Evolutionary conservation across 73 alveolate genomes (phyloP).

Genomic region (Loxodes magnus): DNA sequence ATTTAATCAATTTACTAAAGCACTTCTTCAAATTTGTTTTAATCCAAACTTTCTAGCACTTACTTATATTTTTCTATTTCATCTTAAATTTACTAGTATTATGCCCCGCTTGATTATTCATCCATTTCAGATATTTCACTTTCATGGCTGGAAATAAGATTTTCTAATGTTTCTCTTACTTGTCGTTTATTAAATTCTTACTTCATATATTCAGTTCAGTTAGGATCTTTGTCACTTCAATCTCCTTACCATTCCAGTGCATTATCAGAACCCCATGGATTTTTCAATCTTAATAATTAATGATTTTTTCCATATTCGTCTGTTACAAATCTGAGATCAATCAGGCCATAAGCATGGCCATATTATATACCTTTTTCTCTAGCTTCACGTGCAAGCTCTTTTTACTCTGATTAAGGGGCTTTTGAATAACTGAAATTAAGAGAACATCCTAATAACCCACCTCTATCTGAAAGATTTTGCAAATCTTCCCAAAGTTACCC

Average conservation of each 20-base stretch:
- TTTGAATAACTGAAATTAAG: background rate
- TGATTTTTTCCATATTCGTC: conserved; percentile 23
- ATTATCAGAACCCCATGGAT: conserved; percentile 96
- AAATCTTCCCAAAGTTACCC: conserved; percentile 1
- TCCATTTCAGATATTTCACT: too few relatives aligned
- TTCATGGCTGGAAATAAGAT: too few relatives aligned
- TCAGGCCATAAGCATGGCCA: conserved; percentile 94
- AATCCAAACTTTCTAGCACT: too few relatives aligned
- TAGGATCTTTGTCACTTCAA: background rate
- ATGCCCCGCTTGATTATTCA: too few relatives aligned
- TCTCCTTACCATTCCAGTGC: conserved; percentile 15
- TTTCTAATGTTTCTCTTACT: too few relatives aligned
- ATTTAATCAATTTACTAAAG: too few relatives aligned
- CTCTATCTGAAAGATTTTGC: background rate
- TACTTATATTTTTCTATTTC: too few relatives aligned
- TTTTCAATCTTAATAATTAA: conserved; percentile 74
- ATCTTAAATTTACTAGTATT: too few relatives aligned
- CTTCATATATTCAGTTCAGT: background rate
- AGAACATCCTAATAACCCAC: conserved; percentile 2
- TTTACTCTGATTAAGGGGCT: background rate
- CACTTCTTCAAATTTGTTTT: too few relatives aligned
- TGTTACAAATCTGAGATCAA: conserved; percentile 81
- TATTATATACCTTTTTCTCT: conserved; percentile 84
- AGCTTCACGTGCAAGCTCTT: conserved; percentile 56
- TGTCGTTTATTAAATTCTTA: background rate